Evolutionary conservation across 2,329 filamentous ascomycete genomes (phyloP), one percentile per base, ranked within the genome.

Genomic region (Cryphonectria nitschkei): DNA sequence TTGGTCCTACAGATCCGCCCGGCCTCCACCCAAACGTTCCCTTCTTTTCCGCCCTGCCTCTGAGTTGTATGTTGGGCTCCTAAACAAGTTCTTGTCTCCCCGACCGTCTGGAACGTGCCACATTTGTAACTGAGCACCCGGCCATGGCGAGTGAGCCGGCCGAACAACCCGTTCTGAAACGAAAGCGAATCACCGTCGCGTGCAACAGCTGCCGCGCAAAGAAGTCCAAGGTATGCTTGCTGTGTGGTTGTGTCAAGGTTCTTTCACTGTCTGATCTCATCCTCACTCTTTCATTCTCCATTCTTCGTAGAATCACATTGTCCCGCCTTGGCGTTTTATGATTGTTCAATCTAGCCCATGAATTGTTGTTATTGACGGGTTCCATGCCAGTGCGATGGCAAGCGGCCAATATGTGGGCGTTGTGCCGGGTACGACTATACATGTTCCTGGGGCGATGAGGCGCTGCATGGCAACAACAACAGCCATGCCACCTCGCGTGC

Each of bases 361-460:
- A 34, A 67, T 19, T 29, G 29, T 39, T 7, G 34, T 26, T 67
- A 29, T 22, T 41, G 26, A 16, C 22, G 43, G 29, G n/a, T 3
- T 39, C 37, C 37, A 46, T 11, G 41, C 41, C n/a, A 71, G 65
- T 70, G 68, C 43, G 75, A 77, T 68, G 75, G 75, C 1, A 69
- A 67, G 34, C 70, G 71, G 37, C 76, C 76, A 7, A 70, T 72
- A 52, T 77, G 76, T 63, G 70, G 73, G 11, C 72, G 76, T 29
- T 77, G 76, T 66, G 70, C 52, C 13, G 76, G 75, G 16, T 77
- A 77, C 43, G 75, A 74, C 2, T 76, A 74, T 60, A 63, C 56
- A 9, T 77, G 76, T 46, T 52, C 26, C 8, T 60, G 65, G 65
- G n/a, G 52, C 3, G 29, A 41, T 2, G 26, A 60, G 65, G 37